Evolutionary conservation across 2,329 filamentous ascomycete species (phyloP).

Genomic region (Cercospora zeina): DNA sequence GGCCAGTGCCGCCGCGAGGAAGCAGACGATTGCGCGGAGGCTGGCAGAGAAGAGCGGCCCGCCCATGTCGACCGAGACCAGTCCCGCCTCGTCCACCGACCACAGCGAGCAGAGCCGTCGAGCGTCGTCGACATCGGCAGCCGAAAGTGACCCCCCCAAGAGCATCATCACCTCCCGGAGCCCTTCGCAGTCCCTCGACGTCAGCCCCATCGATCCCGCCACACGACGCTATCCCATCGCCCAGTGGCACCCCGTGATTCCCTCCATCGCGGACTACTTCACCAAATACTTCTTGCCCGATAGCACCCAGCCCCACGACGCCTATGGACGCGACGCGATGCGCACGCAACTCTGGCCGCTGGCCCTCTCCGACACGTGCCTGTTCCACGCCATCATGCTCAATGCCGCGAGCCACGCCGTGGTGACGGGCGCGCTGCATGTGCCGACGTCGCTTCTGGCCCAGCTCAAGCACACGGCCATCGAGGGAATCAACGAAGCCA

Average conservation of each 20-base stretch:
- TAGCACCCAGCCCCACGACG: background rate
- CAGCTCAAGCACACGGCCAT: conserved; percentile 27
- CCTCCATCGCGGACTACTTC: conserved; percentile 25
- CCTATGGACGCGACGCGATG: conserved; percentile 24
- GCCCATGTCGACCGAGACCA: conserved; percentile 14
- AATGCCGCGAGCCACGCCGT: conserved; percentile 28
- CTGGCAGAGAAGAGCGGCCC: conserved; percentile 20
- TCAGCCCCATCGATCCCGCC: conserved; percentile 20
- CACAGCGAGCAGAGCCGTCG: conserved; percentile 19
- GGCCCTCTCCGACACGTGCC: conserved; percentile 22
- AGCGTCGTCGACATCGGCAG: conserved; percentile 22
- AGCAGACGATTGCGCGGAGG: conserved; percentile 26
- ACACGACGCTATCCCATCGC: conserved; percentile 23
- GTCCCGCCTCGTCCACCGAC: conserved; percentile 17
- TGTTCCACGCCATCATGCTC: conserved; percentile 29
- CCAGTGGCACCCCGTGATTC: conserved; percentile 27
- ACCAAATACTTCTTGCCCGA: conserved; percentile 24
- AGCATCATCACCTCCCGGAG: conserved; percentile 17
- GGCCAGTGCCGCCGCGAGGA: conserved; percentile 27
- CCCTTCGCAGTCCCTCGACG: conserved; percentile 18
- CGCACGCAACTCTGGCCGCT: conserved; percentile 27
- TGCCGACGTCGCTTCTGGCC: conserved; percentile 21
- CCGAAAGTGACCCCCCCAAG: conserved; percentile 10
- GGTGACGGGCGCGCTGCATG: conserved; percentile 20
- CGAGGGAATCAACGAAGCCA: conserved; percentile 27